Evolutionary conservation across 2,329 filamentous ascomycete species (phyloP), one percentile per base, ranked within the genome.

Genomic region (Decorospora gaudefroyi): DNA sequence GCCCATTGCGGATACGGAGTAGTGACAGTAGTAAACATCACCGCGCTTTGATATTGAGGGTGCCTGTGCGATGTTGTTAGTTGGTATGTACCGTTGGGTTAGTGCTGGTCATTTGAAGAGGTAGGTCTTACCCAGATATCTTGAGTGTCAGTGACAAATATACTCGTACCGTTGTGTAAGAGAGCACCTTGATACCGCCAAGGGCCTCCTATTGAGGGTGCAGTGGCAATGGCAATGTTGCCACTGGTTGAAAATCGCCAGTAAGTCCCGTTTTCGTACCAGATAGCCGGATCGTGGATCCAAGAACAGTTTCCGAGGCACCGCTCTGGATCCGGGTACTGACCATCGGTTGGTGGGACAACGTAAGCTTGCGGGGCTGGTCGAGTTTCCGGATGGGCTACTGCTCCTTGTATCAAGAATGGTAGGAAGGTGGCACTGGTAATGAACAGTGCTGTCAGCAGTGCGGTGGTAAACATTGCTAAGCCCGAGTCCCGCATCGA

Each of bases 11-110:
- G 76, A 81, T 16, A 85, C 81, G 0, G 79, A 73, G 64, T 86
- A 85, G 74, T 84, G 85, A 12, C 79, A 65, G 55, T 84, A 78
- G 68, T 83, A 87, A 0, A 72, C 70, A 32, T 67, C 70, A 49
- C 76, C 76, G 7, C 85, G 72, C n/a, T 78, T 69, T 22, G 70
- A 65, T 11, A 84, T 76, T 46, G 86, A 83, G 0, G 85, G 85
- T 1, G 84, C 84, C 82, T 83, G 36, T 23, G 6, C 10, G 11
- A 13, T 4, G 15, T 22, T 4, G 15, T 53, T 10, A 53, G 32
- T 30, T 13, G 12, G 15, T 10, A 7, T n/a, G n/a, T n/a, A n/a
- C n/a, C n/a, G n/a, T n/a, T n/a, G n/a, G 7, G 8, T n/a, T 10
- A 29, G 27, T 5, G 4, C 7, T 10, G 15, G 15, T 2, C 9